Base-by-base conservation (phyloP, 2,329 filamentous ascomycete genomes). In the Rutstroemia sydowiana region DNA sequence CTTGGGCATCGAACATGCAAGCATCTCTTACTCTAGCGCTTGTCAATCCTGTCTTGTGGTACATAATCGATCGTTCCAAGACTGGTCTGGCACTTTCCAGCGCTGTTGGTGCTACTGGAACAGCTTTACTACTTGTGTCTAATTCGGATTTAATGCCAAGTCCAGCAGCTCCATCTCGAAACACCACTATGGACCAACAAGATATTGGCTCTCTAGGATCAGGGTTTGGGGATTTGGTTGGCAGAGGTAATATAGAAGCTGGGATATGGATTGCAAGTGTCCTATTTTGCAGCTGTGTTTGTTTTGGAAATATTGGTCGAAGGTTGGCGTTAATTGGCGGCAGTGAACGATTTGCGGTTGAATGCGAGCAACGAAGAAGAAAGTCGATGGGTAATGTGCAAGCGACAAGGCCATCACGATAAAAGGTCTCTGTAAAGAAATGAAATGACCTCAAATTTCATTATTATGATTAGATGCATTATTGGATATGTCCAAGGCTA, bases 1-100 rank as follows among this genome's bases (percentile, higher is more conserved):
- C 89, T 1, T 98, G 93, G 93, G 80, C 91, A 62, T 96, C 91
- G 8, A 93, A 90, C 1, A 81, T 95, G n/a, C 93, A 98, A 69
- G 83, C 95, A 18, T 95, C 91, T 1, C 70, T 95, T 23, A 93
- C 91, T 1, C 82, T 98, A 45, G 88, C 90, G 20, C 81, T 97
- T 54, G 88, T 87, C 18, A 97, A 97, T 66, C 92, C 93, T 1
- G 86, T 93, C 9, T 74, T 98, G 16, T 98, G 93, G 93, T 98
- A 95, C 70, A 76, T 97, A 21, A 87, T 98, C 64, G 93, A 98
- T 70, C 87, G 92, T 46, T 93, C 89, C 43, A 84, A 82, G 59
- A 79, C 90, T 0, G 93, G 93, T 4, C 86, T 97, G 60, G 72
- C 93, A 31, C 78, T 96, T 51, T 90, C 88, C 0, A 76, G 84